phyloP scores from a whole-genome alignment of 805 yeast species.

The Metschnikowia orientalis region DNA sequence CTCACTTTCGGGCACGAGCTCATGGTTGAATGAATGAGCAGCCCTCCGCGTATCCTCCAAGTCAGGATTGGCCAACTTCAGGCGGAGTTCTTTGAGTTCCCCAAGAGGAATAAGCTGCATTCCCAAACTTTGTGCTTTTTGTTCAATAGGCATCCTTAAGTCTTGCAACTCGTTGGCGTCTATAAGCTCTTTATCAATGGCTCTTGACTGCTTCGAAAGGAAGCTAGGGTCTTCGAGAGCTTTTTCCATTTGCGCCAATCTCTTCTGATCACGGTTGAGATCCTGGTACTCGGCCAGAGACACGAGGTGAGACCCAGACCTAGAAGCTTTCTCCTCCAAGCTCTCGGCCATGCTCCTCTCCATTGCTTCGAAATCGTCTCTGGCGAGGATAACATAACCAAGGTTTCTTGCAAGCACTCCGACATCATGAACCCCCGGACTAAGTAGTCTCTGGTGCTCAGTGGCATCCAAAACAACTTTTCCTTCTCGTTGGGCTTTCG shows the following conservation, averaged over 20 bases:
- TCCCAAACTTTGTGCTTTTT: constrained; percentile 18
- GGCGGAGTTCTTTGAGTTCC: constrained; percentile 12
- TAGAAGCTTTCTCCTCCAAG: constrained; percentile 11
- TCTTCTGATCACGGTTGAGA: constrained; percentile 1
- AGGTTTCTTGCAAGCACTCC: constrained; percentile 8
- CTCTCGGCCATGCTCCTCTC: constrained; percentile 7
- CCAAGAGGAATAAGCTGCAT: constrained; percentile 14
- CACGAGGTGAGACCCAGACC: constrained; percentile 8
- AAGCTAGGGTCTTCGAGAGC: constrained; percentile 5
- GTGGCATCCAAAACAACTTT: constrained; percentile 7
- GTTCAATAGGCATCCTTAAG: constrained; percentile 14
- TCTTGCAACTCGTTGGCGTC: constrained; percentile 11
- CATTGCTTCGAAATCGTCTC: constrained; percentile 8
- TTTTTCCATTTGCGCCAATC: constrained; percentile 2
- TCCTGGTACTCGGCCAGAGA: constrained; percentile 8
- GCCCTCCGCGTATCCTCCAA: constrained; percentile 7
- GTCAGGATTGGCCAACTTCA: constrained; percentile 10
- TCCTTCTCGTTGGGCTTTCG: constrained; percentile 8
- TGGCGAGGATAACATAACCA: constrained; percentile 5
- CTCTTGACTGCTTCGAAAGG: constrained; percentile 8
- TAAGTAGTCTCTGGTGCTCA: constrained; percentile 3
- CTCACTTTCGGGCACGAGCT: constrained; percentile 4
- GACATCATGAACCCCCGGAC: constrained; percentile 9
- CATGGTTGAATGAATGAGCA: constrained; percentile 9
- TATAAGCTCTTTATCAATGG: constrained; percentile 7